These are phyloP conservation scores for Xylariaceae sp. DNA, from an alignment of 2,329 filamentous ascomycete species.

Conservation along the genomic window DNA sequence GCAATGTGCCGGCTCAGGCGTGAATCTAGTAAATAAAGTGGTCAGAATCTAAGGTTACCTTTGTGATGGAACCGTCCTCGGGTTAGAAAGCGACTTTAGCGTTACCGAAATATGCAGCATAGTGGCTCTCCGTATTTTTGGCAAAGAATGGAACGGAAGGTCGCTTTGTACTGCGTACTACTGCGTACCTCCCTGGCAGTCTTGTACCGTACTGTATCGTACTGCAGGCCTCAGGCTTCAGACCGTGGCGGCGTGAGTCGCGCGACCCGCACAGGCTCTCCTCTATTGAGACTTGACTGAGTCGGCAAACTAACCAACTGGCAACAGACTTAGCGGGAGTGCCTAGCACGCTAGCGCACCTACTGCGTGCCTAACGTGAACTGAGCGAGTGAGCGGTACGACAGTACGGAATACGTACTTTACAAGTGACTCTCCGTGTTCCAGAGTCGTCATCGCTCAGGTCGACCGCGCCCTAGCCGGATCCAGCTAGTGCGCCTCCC, in stretches of 20 bases:
- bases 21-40: constrained; percentile 11
- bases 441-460: neutral
- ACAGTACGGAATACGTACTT: neutral
- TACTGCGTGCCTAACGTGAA: neutral
- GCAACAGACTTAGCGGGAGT: neutral
- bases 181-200: neutral
- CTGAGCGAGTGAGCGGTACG: neutral
- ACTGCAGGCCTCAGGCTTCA: neutral
- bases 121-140: constrained; percentile 25
- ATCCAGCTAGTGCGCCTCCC: neutral
- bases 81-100: constrained; percentile 28
- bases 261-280: neutral
- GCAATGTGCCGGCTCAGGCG: neutral
- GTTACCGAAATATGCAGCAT: constrained; percentile 28
- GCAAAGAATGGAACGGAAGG: constrained; percentile 17
- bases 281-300: neutral
- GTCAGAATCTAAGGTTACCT: constrained; percentile 27
- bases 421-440: neutral
- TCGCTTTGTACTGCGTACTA: neutral
- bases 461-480: neutral
- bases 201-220: neutral
- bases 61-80: constrained; percentile 32
- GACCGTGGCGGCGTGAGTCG: neutral
- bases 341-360: neutral
- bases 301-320: neutral